Evolutionary conservation across 805 yeast genomes (phyloP), one percentile per base, ranked within the genome.

Genomic region (Helenozyma baotianmanensis): DNA sequence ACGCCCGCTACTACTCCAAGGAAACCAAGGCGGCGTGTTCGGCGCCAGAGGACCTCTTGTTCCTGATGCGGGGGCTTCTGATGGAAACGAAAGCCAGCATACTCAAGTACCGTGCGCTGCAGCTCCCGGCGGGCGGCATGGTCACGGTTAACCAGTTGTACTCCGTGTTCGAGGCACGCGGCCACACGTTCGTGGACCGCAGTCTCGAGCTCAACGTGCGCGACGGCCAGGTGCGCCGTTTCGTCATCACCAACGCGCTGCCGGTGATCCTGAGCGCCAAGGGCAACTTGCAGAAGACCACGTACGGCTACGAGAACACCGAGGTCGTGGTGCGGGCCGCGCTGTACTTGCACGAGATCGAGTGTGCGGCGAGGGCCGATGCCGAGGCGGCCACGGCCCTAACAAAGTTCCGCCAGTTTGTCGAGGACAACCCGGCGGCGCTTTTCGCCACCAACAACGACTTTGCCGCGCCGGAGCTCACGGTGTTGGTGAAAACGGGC

Each of bases 121-220:
- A 57, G 15, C 42, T 67, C 2, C 75, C 78, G 0, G 23, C 21
- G 9, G 52, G 41, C 11, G 64, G 66, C 8, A 40, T 72, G 23
- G 53, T 72, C 7, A 59, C 74, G 1, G 39, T 63, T 9, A 63
- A 64, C 21, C 81, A 76, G 38, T 42, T 77, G 4, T 76, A 76
- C 43, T 56, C 80, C 1, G 43, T 76, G 9, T 70, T 64, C 33
- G 62, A 62, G 10, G 51, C 58, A 15, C 56, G 62, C 25, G 74
- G 76, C 1, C 51, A 61, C 40, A 73, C 81, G 0, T 64, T 60
- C 48, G 75, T 76, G 2, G 82, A 77, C 43, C 59, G 60, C 23
- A 56, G 56, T 28, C 48, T 75, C 1, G 72, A 68, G 33, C 37
- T 55, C 10, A 42, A 64, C 23, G 55, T 62, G 1, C 49, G 64